phyloP scores from a whole-genome alignment of 164 flowering plant genomes.

The Houttuynia cordata region DNA sequence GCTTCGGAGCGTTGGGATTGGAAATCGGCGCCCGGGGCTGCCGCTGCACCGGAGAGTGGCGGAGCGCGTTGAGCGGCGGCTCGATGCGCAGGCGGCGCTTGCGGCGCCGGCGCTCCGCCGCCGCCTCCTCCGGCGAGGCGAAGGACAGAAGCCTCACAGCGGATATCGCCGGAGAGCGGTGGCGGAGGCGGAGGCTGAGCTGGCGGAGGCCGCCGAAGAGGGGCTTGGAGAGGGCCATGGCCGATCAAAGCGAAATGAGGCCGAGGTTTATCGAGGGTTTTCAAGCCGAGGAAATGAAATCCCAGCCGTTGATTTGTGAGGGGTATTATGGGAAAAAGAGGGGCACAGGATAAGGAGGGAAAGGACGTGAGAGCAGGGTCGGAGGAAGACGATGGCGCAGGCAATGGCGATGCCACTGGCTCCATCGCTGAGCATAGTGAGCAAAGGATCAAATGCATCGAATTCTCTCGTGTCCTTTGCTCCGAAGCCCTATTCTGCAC shows the following conservation, averaged over 20 bases:
- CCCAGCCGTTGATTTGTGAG: no score
- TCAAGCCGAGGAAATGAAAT: no score
- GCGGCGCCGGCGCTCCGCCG: constrained; percentile 72
- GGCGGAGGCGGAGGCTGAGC: constrained; percentile 3
- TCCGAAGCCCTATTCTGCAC: constrained; percentile 22
- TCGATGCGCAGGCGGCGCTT: constrained; percentile 73
- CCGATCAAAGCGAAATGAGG: not conserved
- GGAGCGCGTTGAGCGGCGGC: constrained; percentile 71
- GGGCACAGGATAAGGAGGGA: no score
- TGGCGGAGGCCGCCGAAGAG: not conserved
- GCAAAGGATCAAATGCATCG: constrained; percentile 19
- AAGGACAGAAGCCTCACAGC: constrained; percentile 10
- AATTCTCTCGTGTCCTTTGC: constrained; percentile 19
- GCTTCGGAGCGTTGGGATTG: constrained; percentile 62
- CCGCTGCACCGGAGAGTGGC: constrained; percentile 24
- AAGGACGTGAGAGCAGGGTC: not conserved
- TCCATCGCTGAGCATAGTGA: constrained; percentile 43
- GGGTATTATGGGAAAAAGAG: not conserved
- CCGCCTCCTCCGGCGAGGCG: constrained; percentile 81
- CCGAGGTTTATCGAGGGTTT: constrained; percentile 3
- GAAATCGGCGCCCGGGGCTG: not conserved
- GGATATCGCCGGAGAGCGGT: constrained; percentile 7
- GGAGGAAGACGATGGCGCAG: constrained; percentile 33
- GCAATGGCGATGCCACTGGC: constrained; percentile 54
- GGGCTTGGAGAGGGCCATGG: not conserved